Base-by-base conservation (phyloP, 2,329 filamentous ascomycete genomes). In the Alternaria metachromatica region DNA sequence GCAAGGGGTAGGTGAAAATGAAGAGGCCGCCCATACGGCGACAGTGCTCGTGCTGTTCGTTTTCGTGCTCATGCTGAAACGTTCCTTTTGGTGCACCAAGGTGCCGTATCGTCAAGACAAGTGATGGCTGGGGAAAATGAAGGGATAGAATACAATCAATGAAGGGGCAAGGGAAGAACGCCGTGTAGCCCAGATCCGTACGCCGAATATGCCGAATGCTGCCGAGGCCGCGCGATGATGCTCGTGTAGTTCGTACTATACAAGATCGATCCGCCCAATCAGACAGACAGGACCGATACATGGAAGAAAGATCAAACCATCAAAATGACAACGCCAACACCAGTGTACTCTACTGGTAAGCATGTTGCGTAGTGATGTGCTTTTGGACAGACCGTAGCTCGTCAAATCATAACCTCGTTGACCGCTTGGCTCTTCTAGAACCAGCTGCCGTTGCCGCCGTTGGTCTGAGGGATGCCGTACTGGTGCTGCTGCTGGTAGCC, bases 321-420 rank as follows among this genome's bases (percentile, higher is more conserved):
- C 68, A 26, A 58, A 3, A 62, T 48, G 55, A 67, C 45, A 54
- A 71, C 26, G 59, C 71, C 68, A 71, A 67, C 51, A 58, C 61
- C 66, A 68, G 62, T 50, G 55, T 70, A 60, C 59, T 28, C 59
- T 66, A 70, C 69, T 71, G 69, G 63, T 65, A 70, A 55, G 33
- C 59, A 71, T 72, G 64, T 60, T 65, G 70, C 56, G 58, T 72
- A 67, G 55, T 61, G 63, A 72, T 71, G 58, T 63, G 59, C 50
- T 62, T 69, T 54, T 64, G 51, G 60, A 64, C 65, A 64, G 66
- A 73, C 74, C 75, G 74, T 87, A 84, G 73, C 84, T 87, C 60
- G 85, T 83, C 13, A 86, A 66, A 83, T 85, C 67, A 81, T 82
- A 64, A 82, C 79, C 71, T 86, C 85, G 72, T 87, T 67, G 71